Percentiles rank a stretch among this genome's conserved stretches.
Conservation (phyloP, 306 rosid genomes). For the Cucumis cinereus region DNA sequence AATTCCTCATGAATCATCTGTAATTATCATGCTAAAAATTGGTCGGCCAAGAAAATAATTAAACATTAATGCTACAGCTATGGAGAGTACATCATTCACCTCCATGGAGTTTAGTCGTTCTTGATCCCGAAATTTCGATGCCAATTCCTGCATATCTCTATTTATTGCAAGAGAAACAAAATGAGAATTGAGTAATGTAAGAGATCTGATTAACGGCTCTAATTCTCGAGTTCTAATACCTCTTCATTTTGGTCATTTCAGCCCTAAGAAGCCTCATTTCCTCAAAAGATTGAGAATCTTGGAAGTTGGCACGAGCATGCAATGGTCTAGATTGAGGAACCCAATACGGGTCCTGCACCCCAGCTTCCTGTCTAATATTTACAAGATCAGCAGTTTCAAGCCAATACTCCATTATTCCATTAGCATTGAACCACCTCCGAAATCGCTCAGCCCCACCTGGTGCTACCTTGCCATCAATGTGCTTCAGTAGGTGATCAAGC, state of each 20-base stretch:
- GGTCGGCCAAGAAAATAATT: constrained; percentile 5
- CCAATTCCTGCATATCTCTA: constrained; percentile 65
- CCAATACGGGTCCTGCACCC: constrained; percentile 74
- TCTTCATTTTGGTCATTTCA: constrained; percentile 59
- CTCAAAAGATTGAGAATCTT: constrained; percentile 31
- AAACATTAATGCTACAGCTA: constrained; percentile 2
- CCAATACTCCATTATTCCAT: constrained; percentile 89
- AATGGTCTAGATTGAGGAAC: constrained; percentile 30
- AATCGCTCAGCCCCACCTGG: constrained; percentile 69
- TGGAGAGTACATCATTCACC: constrained; percentile 30
- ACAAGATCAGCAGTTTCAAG: constrained; percentile 66
- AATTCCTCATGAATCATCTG: constrained; percentile 46
- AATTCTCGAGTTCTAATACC: constrained; percentile 27
- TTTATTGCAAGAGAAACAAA: constrained; percentile 21
- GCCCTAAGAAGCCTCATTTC: constrained; percentile 51
- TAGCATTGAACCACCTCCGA: constrained; percentile 62
- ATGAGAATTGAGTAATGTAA: background rate
- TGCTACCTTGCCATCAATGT: constrained; percentile 56
- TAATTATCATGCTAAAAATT: constrained; percentile 8
- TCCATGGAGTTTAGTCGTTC: constrained; percentile 26
- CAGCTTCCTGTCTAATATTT: constrained; percentile 45
- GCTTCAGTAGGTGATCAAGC: constrained; percentile 78
- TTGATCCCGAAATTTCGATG: constrained; percentile 31
- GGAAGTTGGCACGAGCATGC: constrained; percentile 15
- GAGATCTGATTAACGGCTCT: background rate